Conservation (phyloP, 2,329 filamentous ascomycete species). For the Talaromyces sp. region DNA sequence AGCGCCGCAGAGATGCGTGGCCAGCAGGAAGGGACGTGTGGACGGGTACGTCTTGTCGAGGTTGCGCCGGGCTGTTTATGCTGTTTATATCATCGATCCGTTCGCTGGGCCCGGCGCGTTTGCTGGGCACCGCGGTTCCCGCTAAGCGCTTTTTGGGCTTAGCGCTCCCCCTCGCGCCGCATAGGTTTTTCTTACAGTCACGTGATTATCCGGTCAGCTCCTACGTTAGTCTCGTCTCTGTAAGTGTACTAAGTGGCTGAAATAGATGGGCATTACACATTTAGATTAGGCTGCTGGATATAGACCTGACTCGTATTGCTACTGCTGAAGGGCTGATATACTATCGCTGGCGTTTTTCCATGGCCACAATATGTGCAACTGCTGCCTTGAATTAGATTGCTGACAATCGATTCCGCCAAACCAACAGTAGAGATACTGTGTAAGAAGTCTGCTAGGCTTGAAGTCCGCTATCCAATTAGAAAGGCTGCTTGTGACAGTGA, state of each 20-base stretch:
- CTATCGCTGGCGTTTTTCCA: neutral
- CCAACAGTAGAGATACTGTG: neutral
- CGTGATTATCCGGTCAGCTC: neutral
- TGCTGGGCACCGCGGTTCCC: conserved; percentile 29
- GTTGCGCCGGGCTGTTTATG: conserved; percentile 45
- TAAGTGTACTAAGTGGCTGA: neutral
- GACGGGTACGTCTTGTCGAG: conserved; percentile 39
- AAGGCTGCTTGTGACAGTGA: neutral
- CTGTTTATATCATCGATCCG: conserved; percentile 45
- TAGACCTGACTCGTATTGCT: neutral
- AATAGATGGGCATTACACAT: neutral
- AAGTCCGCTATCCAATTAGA: neutral
- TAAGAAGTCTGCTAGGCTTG: neutral
- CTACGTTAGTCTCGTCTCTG: neutral
- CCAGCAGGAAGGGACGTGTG: conserved; percentile 33
- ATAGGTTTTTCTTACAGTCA: conserved; percentile 32
- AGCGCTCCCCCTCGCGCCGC: conserved; percentile 25
- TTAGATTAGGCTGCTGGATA: neutral
- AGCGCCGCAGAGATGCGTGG: conserved; percentile 12
- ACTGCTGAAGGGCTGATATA: neutral
- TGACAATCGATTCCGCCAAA: neutral
- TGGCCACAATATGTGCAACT: neutral
- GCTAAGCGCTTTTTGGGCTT: conserved; percentile 29
- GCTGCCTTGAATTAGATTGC: neutral
- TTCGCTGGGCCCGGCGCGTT: conserved; percentile 36